These are phyloP conservation scores for Eurotiales sp. DNA, from an alignment of 2,329 filamentous ascomycete species.

Conservation along the genomic window DNA sequence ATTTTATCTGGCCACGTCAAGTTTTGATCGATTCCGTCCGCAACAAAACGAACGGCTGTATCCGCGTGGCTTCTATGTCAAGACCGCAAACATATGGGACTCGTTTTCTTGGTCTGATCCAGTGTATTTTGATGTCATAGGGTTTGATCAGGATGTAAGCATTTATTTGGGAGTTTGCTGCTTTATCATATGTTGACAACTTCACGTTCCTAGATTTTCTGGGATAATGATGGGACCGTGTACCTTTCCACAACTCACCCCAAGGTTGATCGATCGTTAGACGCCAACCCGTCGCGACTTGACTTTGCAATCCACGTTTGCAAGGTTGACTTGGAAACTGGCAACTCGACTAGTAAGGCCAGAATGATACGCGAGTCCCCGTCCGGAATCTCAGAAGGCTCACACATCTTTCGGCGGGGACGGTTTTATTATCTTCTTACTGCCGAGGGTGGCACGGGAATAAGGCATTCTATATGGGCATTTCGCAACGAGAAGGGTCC, in stretches of 20 bases:
- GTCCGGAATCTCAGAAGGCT: slow-evolving; percentile 48
- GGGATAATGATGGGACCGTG: slow-evolving; percentile 48
- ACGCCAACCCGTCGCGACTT: slow-evolving; percentile 36
- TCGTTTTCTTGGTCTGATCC: slow-evolving; percentile 1
- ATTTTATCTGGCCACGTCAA: slow-evolving; percentile 40
- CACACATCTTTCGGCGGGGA: slow-evolving; percentile 52
- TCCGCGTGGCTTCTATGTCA: background rate
- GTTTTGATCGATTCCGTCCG: background rate
- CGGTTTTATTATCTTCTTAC: slow-evolving; percentile 54
- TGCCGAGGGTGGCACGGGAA: slow-evolving; percentile 56
- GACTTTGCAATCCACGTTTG: slow-evolving; percentile 48
- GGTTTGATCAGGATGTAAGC: slow-evolving; percentile 47
- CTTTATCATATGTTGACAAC: background rate
- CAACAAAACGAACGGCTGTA: background rate
- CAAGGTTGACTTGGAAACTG: slow-evolving; percentile 30
- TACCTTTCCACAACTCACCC: slow-evolving; percentile 45
- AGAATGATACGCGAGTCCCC: slow-evolving; percentile 44
- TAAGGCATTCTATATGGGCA: slow-evolving; percentile 59
- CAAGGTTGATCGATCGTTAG: slow-evolving; percentile 35
- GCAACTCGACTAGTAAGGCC: slow-evolving; percentile 27
- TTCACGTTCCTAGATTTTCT: slow-evolving; percentile 40
- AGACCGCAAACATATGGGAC: slow-evolving; percentile 1
- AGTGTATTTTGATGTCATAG: slow-evolving; percentile 1
- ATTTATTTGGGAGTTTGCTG: background rate
- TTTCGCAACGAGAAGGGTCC: slow-evolving; percentile 48